Conservation (phyloP, 139 green algal species). For the Closterium sp. region DNA sequence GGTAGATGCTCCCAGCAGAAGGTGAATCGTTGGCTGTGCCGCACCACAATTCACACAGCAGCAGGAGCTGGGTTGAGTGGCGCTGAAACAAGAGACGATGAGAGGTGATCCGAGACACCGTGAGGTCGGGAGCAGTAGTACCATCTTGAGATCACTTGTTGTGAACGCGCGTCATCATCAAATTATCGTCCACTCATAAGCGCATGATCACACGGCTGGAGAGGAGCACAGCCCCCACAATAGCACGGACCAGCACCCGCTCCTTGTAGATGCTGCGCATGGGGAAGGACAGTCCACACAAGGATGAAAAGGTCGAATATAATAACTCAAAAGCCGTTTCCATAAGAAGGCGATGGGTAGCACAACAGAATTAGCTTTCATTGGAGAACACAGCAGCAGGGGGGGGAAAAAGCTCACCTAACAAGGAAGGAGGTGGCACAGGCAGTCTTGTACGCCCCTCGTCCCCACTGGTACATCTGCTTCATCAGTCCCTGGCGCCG, state of each 20-base stretch:
- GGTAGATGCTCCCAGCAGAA: not conserved
- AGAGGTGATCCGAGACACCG: too few species aligned
- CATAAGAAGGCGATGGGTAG: too few species aligned
- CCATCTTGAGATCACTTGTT: not conserved
- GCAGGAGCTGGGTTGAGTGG: not conserved
- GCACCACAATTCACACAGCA: not conserved
- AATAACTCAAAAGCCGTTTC: too few species aligned
- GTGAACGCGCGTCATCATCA: not conserved
- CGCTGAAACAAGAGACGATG: not conserved
- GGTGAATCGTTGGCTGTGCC: not conserved
- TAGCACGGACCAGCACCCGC: not conserved
- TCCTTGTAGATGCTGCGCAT: not conserved
- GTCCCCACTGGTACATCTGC: not conserved
- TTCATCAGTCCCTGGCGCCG: not conserved
- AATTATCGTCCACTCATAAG: not conserved
- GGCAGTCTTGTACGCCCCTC: not conserved
- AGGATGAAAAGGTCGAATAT: not conserved
- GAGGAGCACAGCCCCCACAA: not conserved
- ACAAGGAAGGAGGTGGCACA: not conserved
- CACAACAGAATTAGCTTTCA: too few species aligned
- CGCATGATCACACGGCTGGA: not conserved
- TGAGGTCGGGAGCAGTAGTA: not conserved
- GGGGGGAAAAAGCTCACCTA: not conserved
- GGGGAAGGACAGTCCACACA: not conserved
- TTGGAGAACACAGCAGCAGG: not conserved